These are phyloP conservation scores for Mallotus repandus DNA, from an alignment of 441 rosid genomes.

Conservation along the genomic window DNA sequence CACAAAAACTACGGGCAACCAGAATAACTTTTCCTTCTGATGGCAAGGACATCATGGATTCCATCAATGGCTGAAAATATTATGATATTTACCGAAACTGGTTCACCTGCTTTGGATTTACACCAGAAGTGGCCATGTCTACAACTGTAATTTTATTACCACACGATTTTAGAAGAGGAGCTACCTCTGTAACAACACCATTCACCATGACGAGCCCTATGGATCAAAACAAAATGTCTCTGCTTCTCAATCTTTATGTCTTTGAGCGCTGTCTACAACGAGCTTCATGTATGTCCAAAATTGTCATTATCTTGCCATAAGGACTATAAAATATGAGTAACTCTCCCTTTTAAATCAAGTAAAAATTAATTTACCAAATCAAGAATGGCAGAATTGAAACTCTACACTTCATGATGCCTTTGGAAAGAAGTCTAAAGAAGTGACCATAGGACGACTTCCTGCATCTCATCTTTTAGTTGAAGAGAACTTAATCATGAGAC, in stretches of 20 bases:
- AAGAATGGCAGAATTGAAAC: too few species aligned
- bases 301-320: too few species aligned
- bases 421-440: too few species aligned
- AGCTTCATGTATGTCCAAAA: too few species aligned
- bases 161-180: background rate
- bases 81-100: background rate
- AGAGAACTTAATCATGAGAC: too few species aligned
- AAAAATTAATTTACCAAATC: too few species aligned
- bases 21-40: constrained; percentile 26
- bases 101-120: background rate
- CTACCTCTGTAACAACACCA: constrained; percentile 12
- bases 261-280: too few species aligned
- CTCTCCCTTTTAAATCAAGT: too few species aligned
- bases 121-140: background rate
- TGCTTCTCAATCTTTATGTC: background rate
- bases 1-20: constrained; percentile 33
- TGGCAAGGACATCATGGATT: constrained; percentile 12
- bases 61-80: background rate
- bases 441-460: too few species aligned
- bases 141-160: constrained; percentile 10
- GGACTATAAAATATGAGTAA: too few species aligned
- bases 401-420: too few species aligned
- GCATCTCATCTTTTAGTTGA: too few species aligned
- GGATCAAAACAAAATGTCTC: constrained; percentile 7
- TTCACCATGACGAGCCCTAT: constrained; percentile 7